These are phyloP conservation scores for Cornus kousa DNA, from an alignment of 148 eudicot genomes.

Conservation along the genomic window DNA sequence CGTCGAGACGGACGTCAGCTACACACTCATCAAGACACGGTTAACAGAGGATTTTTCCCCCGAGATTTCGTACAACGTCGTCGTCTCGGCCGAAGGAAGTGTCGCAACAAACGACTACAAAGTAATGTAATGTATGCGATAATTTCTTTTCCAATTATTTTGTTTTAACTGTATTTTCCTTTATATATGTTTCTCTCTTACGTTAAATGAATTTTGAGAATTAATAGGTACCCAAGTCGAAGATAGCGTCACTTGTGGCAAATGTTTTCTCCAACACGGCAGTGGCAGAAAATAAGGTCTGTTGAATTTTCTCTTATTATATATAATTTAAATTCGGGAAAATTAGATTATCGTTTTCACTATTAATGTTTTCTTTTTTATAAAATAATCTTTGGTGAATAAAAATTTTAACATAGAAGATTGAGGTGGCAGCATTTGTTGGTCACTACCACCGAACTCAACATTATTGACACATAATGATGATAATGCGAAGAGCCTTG, in stretches of 20 bases:
- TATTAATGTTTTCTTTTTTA: too few species aligned
- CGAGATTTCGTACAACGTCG: constrained; percentile 73
- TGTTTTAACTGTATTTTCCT: background rate
- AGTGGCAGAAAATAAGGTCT: constrained; percentile 85
- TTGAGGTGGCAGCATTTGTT: too few species aligned
- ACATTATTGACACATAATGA: too few species aligned
- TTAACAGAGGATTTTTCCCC: constrained; percentile 71
- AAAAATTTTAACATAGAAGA: too few species aligned
- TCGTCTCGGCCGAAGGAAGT: constrained; percentile 74
- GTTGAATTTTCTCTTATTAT: too few species aligned
- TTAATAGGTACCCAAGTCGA: constrained; percentile 64
- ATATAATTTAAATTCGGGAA: too few species aligned
- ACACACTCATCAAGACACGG: constrained; percentile 66
- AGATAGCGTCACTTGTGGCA: constrained; percentile 81
- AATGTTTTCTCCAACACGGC: constrained; percentile 77
- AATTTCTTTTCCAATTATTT: constrained; percentile 12
- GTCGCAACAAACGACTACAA: constrained; percentile 77
- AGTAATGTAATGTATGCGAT: constrained; percentile 97
- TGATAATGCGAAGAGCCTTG: too few species aligned
- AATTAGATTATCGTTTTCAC: too few species aligned
- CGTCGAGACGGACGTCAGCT: constrained; percentile 59
- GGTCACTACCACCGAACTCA: too few species aligned
- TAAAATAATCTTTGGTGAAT: too few species aligned
- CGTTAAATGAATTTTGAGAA: background rate
- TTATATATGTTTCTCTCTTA: constrained; percentile 10